Evolutionary conservation across 257 asterid genomes (phyloP), one percentile per base, ranked within the genome.

Genomic region (Ophiorrhiza pumila): DNA sequence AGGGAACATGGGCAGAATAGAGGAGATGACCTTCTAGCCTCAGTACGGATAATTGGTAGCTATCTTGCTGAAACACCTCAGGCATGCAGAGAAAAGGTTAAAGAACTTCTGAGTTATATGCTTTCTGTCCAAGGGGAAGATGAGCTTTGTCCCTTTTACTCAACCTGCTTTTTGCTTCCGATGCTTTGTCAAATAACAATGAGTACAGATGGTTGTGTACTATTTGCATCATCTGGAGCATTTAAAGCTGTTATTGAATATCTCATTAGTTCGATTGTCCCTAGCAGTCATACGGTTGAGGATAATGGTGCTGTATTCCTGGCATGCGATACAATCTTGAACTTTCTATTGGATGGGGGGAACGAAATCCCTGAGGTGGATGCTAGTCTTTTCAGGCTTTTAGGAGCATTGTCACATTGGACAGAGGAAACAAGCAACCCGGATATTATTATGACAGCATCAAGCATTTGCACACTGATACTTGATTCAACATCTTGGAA

Each of bases 21-120:
- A 82, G 98, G 98, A 76, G 88, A 89, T 77, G 97, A 93, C 83
- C 94, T 93, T 72, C 82, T 93, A 76, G 98, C 97, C 35, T 90
- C 96, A 23, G 96, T 93, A 64, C 85, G 98, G 78, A 60, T 93
- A 55, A 83, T 89, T 71, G 98, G 96, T 79, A 91, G 98, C 78
- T 94, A 90, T 87, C 98, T 94, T 66, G 97, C 99, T 71, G 96
- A 91, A 81, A 86, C 92, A 22, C 98, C 99, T 56, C 37, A 69
- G 73, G 97, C 97, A 76, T 85, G 95, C 83, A 71, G 76, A 74
- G 93, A 88, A 79, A 89, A 88, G 85, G 87, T 94, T 58, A 58
- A 74, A 75, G 87, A 80, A 70, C 96, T 94, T 81, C 87, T 91
- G 35, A 83, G 83, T 61, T 94, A 83, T 80, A 85, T 94, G 97